These are phyloP conservation scores for Capsicum chinense DNA, from an alignment of 257 asterid species.

Conservation along the genomic window DNA sequence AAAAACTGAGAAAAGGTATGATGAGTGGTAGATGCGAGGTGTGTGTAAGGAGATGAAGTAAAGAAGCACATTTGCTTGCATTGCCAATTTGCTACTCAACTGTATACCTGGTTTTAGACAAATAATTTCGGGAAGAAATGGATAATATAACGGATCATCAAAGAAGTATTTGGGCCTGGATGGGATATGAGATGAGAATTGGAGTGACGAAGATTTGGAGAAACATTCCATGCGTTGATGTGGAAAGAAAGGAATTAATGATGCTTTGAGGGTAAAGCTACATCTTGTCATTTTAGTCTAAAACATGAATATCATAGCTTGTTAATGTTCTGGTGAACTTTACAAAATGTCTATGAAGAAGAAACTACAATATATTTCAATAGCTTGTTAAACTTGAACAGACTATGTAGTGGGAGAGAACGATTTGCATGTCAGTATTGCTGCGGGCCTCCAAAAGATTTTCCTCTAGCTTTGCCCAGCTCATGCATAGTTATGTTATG, in stretches of 20 bases:
- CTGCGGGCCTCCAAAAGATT: background rate
- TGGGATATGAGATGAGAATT: background rate
- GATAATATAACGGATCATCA: background rate
- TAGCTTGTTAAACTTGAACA: background rate
- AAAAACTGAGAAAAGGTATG: background rate
- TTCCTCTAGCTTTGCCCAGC: background rate
- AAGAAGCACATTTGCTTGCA: background rate
- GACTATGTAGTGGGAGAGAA: background rate
- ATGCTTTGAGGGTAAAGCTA: background rate
- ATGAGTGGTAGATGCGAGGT: background rate
- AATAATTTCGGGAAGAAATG: background rate
- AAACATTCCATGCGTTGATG: background rate
- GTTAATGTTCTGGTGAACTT: background rate
- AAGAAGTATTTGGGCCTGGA: slow-evolving; percentile 14
- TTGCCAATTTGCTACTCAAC: background rate
- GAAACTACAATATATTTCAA: background rate
- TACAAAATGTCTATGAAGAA: background rate
- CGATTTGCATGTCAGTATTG: background rate
- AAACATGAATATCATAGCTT: background rate
- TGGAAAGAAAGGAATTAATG: background rate
- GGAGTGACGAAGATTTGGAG: background rate
- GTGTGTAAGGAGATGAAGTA: background rate
- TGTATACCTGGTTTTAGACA: background rate
- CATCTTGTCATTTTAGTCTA: background rate
- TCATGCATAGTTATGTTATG: background rate